Evolutionary conservation across 2,329 filamentous ascomycete genomes (phyloP), one percentile per base, ranked within the genome.

Genomic region (Immersiporthe knoxdaviesiana): DNA sequence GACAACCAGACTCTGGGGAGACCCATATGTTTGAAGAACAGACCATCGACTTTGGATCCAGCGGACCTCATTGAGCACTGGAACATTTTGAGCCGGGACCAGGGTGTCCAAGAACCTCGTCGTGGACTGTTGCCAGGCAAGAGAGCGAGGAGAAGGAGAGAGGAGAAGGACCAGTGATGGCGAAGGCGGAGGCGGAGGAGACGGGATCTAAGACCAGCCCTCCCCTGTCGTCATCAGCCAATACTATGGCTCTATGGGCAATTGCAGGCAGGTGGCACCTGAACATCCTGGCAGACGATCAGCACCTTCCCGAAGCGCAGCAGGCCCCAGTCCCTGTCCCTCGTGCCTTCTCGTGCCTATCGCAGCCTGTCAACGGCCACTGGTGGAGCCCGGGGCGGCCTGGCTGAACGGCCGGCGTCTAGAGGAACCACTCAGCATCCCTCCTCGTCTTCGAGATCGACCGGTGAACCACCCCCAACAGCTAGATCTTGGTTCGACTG

Each of bases 331-430:
- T 37, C 63, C 63, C 63, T 56, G 63, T 27, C 24, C n/a, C 2
- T 4, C n/a, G n/a, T n/a, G n/a, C n/a, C n/a, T n/a, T n/a, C 6
- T 16, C 21, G 10, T 35, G 24, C 62, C n/a, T n/a, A n/a, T n/a
- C n/a, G n/a, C n/a, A n/a, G n/a, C n/a, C 56, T 35, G 37, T 62
- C 35, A 24, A 39, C 35, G 59, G 37, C 30, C 11, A 52, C 10
- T 14, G 52, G 68, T 67, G 67, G 69, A 64, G 65, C 58, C 54
- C 44, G 54, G 27, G 14, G 27, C 50, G 67, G 71, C 69, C 72
- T 1, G 37, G 24, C 10, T 39, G 50, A 30, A 21, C 39, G 77
- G 77, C 74, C 77, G 76, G 77, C 77, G 77, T 76, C 74, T 78
- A 73, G 70, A 50, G 21, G n/a, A 58, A 35, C 74, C 75, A 76